phyloP scores from a whole-genome alignment of 768 basidiomycete species.

The Psilocybe subaeruginosa region DNA sequence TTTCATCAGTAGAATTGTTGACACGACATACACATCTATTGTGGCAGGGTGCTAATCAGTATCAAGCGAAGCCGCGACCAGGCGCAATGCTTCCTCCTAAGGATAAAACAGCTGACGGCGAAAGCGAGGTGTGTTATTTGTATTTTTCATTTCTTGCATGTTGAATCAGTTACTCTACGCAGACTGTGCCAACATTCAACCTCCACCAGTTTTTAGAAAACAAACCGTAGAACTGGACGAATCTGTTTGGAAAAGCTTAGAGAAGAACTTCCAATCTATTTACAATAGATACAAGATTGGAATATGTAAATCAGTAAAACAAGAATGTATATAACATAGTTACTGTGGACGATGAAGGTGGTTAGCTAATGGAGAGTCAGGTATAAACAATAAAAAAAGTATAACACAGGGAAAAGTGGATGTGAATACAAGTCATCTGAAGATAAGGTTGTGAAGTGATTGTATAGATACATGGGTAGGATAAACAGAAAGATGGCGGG shows the following conservation, averaged over 20 bases:
- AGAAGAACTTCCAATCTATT: background rate
- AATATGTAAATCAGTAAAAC: background rate
- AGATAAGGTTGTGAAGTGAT: background rate
- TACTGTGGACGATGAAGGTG: background rate
- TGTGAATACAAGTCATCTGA: background rate
- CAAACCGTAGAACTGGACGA: constrained; percentile 36
- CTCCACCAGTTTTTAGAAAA: constrained; percentile 53
- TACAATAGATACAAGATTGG: background rate
- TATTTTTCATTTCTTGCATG: background rate
- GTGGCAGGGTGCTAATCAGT: constrained; percentile 59
- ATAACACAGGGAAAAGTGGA: background rate
- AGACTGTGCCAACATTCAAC: constrained; percentile 58
- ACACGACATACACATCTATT: constrained; percentile 68
- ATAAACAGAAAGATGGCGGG: background rate
- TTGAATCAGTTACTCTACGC: constrained; percentile 10
- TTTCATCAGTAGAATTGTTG: constrained; percentile 65
- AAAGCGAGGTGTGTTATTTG: constrained; percentile 36
- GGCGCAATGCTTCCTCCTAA: constrained; percentile 51
- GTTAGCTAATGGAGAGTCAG: background rate
- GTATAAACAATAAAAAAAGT: background rate
- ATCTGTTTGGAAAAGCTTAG: background rate
- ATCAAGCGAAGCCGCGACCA: constrained; percentile 47
- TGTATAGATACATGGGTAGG: background rate
- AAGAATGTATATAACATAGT: background rate
- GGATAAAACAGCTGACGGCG: constrained; percentile 35